A percentile compares a stretch with the other conserved stretches of the same genome.
These are phyloP conservation scores for Isabelozyma pseudorhagii DNA, from an alignment of 805 yeast species.

Conservation along the genomic window DNA sequence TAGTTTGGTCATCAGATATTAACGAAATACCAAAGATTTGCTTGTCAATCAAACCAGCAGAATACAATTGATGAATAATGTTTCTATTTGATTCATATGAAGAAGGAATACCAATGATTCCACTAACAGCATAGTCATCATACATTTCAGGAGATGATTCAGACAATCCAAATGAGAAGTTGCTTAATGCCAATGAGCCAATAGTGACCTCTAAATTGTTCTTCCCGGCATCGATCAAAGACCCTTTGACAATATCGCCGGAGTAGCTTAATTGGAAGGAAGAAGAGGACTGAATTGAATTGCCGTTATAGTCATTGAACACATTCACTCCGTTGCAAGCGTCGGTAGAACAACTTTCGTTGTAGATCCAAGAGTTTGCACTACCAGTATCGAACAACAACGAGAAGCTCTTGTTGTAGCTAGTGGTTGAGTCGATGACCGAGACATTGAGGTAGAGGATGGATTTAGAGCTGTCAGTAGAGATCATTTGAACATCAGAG, in stretches of 20 bases:
- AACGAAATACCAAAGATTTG: constrained; percentile 35
- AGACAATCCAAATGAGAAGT: constrained; percentile 55
- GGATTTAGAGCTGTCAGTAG: constrained; percentile 17
- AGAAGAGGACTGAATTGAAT: constrained; percentile 12
- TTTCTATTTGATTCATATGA: constrained; percentile 35
- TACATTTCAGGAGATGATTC: constrained; percentile 51
- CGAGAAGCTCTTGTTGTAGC: constrained; percentile 38
- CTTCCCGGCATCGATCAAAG: constrained; percentile 31
- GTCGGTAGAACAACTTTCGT: constrained; percentile 41
- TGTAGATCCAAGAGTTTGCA: constrained; percentile 62
- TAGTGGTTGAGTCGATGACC: constrained; percentile 16
- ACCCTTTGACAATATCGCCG: constrained; percentile 53
- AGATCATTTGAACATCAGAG: constrained; percentile 13
- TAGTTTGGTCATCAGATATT: constrained; percentile 9
- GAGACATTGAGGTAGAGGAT: constrained; percentile 14
- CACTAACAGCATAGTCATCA: constrained; percentile 50
- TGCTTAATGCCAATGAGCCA: constrained; percentile 24
- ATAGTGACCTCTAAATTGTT: constrained; percentile 32
- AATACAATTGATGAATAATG: constrained; percentile 37
- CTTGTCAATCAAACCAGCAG: constrained; percentile 28
- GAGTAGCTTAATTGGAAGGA: constrained; percentile 51
- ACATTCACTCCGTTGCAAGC: constrained; percentile 36
- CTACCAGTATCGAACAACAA: constrained; percentile 65
- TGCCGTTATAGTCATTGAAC: constrained; percentile 17
- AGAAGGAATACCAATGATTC: constrained; percentile 59